phyloP scores from a whole-genome alignment of 1,284 basidiomycete genomes.

The Apiotrichum brassicae region DNA sequence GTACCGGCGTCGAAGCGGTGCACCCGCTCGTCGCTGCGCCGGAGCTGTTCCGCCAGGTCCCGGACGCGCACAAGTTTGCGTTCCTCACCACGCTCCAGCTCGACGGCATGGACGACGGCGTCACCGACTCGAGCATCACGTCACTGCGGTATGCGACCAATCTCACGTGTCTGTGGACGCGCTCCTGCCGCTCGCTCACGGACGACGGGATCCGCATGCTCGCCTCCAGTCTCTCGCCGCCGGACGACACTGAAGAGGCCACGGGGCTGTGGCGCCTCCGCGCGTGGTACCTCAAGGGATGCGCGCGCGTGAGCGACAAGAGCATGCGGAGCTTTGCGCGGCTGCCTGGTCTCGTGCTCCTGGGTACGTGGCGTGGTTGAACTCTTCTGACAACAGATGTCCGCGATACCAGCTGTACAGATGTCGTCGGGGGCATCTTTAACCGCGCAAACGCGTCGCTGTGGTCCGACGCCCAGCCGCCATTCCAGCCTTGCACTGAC shows the following conservation, averaged over 20 bases:
- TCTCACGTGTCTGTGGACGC: slow-evolving; percentile 33
- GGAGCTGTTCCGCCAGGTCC: slow-evolving; percentile 14
- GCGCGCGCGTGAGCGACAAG: slow-evolving; percentile 24
- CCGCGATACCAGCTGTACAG: slow-evolving; percentile 35
- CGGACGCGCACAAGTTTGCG: background rate
- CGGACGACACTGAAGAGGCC: slow-evolving; percentile 4
- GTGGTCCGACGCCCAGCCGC: slow-evolving; percentile 23
- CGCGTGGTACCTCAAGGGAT: slow-evolving; percentile 25
- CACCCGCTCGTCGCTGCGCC: slow-evolving; percentile 32
- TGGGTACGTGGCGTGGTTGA: slow-evolving; percentile 22
- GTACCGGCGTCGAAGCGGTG: slow-evolving; percentile 8
- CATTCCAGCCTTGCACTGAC: slow-evolving; percentile 30
- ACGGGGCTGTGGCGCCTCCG: slow-evolving; percentile 26
- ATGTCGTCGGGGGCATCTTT: slow-evolving; percentile 22
- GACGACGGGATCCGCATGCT: slow-evolving; percentile 33
- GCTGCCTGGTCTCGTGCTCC: slow-evolving; percentile 33
- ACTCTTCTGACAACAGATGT: slow-evolving; percentile 21
- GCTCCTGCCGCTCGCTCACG: slow-evolving; percentile 20
- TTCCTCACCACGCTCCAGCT: slow-evolving; percentile 37
- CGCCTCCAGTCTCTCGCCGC: slow-evolving; percentile 17
- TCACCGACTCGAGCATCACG: slow-evolving; percentile 27
- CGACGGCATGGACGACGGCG: slow-evolving; percentile 16
- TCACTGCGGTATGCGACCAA: slow-evolving; percentile 29
- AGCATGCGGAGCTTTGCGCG: slow-evolving; percentile 27
- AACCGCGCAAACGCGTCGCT: slow-evolving; percentile 21